Evolutionary conservation across 2,329 filamentous ascomycete species (phyloP).

Genomic region (Scortechinia acanthostroma): DNA sequence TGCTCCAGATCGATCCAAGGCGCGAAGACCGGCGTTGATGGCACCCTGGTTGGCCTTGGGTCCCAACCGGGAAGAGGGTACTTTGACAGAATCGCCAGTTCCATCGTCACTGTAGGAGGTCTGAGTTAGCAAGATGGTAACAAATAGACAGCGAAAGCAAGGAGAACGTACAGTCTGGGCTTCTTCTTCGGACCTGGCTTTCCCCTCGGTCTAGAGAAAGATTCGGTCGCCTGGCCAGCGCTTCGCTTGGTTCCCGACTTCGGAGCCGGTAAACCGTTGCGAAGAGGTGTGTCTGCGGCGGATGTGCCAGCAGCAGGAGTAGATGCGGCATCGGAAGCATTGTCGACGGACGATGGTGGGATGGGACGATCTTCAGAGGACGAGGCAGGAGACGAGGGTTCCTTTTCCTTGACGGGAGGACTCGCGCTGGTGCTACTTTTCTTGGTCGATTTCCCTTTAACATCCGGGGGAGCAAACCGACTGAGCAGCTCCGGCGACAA

Average conservation of each 20-base stretch:
- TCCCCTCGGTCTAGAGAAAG: background rate
- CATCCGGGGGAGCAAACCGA: background rate
- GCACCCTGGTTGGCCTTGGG: constrained; percentile 65
- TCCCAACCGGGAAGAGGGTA: constrained; percentile 29
- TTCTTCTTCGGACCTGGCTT: constrained; percentile 1
- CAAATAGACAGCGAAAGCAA: background rate
- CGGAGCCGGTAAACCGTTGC: background rate
- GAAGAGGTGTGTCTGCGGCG: background rate
- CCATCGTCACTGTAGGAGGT: background rate
- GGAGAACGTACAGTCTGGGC: background rate
- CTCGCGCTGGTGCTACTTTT: background rate
- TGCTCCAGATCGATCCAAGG: constrained; percentile 57
- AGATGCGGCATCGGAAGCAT: background rate
- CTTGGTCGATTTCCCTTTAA: background rate
- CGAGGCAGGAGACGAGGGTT: background rate
- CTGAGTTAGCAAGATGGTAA: background rate
- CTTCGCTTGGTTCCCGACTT: background rate
- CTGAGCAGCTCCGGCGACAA: background rate
- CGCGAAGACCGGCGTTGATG: constrained; percentile 63
- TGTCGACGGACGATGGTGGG: background rate
- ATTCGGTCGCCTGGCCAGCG: background rate
- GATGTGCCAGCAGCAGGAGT: background rate
- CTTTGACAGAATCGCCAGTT: background rate
- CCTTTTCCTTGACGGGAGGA: background rate
- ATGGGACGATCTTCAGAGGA: background rate